Percentiles rank a stretch among this genome's conserved stretches.
Conservation (phyloP, 2,329 filamentous ascomycete species). For the Ciborinia camelliae region DNA sequence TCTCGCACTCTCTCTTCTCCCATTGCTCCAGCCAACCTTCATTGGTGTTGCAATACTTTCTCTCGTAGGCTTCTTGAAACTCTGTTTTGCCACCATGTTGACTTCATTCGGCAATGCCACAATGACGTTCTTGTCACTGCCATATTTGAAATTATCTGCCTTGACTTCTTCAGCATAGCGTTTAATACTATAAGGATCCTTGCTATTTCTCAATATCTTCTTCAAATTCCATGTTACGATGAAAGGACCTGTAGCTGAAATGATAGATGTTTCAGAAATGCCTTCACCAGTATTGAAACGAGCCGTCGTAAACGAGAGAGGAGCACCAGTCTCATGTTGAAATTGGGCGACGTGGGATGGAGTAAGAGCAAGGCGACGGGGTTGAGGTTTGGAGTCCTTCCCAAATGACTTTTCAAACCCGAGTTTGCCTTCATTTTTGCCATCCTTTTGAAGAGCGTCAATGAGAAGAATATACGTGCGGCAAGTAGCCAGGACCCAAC, state of each 20-base stretch:
- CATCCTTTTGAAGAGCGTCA: slow-evolving; percentile 82
- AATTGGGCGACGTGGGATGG: slow-evolving; percentile 95
- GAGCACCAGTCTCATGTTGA: slow-evolving; percentile 88
- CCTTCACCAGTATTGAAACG: slow-evolving; percentile 90
- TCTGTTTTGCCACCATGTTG: slow-evolving; percentile 89
- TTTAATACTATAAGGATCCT: slow-evolving; percentile 94
- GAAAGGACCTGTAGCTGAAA: slow-evolving; percentile 93
- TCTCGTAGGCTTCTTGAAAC: slow-evolving; percentile 80
- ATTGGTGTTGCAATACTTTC: slow-evolving; percentile 73
- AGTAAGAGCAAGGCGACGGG: slow-evolving; percentile 81
- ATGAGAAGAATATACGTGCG: slow-evolving; percentile 92
- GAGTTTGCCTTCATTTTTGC: slow-evolving; percentile 97
- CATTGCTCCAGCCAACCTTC: slow-evolving; percentile 45
- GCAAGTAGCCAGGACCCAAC: slow-evolving; percentile 93
- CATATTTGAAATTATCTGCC: slow-evolving; percentile 97
- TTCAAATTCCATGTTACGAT: slow-evolving; percentile 95
- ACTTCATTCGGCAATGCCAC: slow-evolving; percentile 96
- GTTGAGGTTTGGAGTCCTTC: slow-evolving; percentile 90
- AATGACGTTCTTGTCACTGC: slow-evolving; percentile 96
- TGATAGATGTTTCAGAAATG: slow-evolving; percentile 83
- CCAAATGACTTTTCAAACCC: slow-evolving; percentile 93
- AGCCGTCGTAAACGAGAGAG: slow-evolving; percentile 83
- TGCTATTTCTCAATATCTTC: slow-evolving; percentile 76
- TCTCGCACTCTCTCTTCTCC: slow-evolving; percentile 47
- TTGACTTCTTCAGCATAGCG: slow-evolving; percentile 93